Base-by-base conservation (phyloP, 371 early-diverging fungal species). In the Mortierella sp. region DNA sequence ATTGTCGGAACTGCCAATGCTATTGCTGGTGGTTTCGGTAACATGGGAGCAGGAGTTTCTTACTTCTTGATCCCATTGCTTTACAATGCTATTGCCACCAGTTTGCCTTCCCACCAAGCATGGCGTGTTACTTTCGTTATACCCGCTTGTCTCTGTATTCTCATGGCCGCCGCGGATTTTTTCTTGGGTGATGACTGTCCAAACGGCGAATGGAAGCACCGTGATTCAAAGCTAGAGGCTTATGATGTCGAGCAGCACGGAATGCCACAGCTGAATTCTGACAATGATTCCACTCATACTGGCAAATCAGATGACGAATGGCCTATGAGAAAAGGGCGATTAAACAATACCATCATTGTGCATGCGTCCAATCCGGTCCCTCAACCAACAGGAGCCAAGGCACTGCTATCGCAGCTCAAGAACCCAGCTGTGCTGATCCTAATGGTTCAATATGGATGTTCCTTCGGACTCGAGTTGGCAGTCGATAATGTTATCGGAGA, bases 1-100 rank as follows among this genome's bases (percentile, higher is more conserved):
- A 80, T 89, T 54, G 86, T 91, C 40, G 88, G 92, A 9, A 85
- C 89, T 29, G 92, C 91, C 37, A 91, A 91, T 75, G 91, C 91
- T 22, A 59, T 90, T 47, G 85, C 85, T 6, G 92, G 85, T 49
- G 92, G 92, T 10, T 90, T 90, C 85, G 91, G 91, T 28, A 91
- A 91, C 67, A 89, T 89, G 87, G 91, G 91, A 31, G 91, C 84
- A 35, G 91, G 91, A 19, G 72, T 89, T 15, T 86, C 90, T 17
- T 87, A 84, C 70, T 75, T 90, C 37, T 17, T 90, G 59, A 86
- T 90, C 76, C 89, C 90, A 17, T 83, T 84, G 34, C 69, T 90
- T 23, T 86, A 77, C 66, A 73, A 82, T 47, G 76, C 70, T 37
- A 74, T 90, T 58, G 61, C 65, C n/a, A 42, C 42, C 5, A 47